phyloP scores from a whole-genome alignment of 257 asterid genomes.

The Parsonsia alboflavescens region DNA sequence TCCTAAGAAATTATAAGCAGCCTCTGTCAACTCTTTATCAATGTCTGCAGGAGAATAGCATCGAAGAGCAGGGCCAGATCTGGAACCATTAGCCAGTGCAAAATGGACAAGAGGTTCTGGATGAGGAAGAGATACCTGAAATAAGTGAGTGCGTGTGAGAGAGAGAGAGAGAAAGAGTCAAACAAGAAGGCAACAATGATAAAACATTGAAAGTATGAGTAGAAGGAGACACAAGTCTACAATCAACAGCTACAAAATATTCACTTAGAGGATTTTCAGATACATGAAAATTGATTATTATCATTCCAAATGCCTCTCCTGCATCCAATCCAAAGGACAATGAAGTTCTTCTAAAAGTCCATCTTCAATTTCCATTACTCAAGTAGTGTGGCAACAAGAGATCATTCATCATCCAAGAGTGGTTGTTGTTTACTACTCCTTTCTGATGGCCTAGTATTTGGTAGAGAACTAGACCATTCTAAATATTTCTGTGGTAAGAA shows the following conservation, averaged over 20 bases:
- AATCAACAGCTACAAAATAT: background rate
- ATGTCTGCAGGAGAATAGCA: conserved; percentile 77
- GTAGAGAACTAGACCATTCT: background rate
- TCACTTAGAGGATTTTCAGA: background rate
- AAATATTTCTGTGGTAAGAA: background rate
- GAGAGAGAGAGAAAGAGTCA: background rate
- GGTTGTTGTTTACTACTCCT: background rate
- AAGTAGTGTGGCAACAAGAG: background rate
- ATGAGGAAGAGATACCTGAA: conserved; percentile 64
- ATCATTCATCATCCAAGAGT: background rate
- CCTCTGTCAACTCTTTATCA: conserved; percentile 67
- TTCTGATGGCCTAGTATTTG: background rate
- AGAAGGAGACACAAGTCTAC: background rate
- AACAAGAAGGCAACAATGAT: background rate
- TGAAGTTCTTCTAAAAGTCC: background rate
- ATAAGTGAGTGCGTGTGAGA: background rate
- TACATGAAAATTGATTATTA: background rate
- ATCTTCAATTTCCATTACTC: background rate
- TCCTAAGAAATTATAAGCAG: conserved; percentile 56
- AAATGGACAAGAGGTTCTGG: conserved; percentile 86
- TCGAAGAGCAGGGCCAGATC: conserved; percentile 80
- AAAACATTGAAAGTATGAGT: background rate
- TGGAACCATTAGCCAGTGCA: conserved; percentile 61
- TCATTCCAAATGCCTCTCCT: background rate
- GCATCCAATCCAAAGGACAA: background rate